Base-by-base conservation (phyloP, 331 rosid genomes). In the Arachis monticola region DNA sequence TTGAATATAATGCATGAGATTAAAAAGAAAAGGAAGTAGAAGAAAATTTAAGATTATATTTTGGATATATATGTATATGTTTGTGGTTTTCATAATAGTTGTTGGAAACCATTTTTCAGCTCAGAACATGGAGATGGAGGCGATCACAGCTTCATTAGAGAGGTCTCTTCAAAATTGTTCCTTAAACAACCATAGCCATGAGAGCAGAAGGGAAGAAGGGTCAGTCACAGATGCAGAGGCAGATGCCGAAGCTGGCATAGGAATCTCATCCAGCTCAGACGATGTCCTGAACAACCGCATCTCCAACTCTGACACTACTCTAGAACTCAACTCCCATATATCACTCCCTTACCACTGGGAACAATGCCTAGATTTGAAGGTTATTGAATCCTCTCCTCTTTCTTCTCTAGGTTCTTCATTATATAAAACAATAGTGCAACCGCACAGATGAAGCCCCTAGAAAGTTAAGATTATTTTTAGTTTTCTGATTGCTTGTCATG, bases 351-450 rank as follows among this genome's bases (percentile, higher is more conserved):
- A 90, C 81, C 89, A 88, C 70, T 94, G 99, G 99, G 99, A 94
- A 55, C 99, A 94, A 86, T 94, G 99, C 84, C 91, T 94, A 31
- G 96, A 94, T 75, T 79, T 94, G 73, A 94, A 94, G 99, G 98
- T 93, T 32, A 32, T 32, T 67, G 38, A 22, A 6, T 64, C 31
- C 27, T 2, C 8, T n/a, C 4, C 51, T 3, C 1, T 22, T 63
- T 22, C 50, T 3, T 8, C 63, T 5, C 35, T 22, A 6, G 11
- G 2, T 22, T 10, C 12, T 50, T 50, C 11, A 3, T 10, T 50
- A 11, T 32, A 32, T 32, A 32, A 32, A 32, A 32, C 35, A 32
- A 32, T 2, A 32, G 35, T 32, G 35, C 35, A 32, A 2, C 35
- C 35, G 35, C 35, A 32, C 35, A 32, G 35, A 32, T 32, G 35